phyloP scores from a whole-genome alignment of 2,329 filamentous ascomycete genomes.

The Periconia sp. region DNA sequence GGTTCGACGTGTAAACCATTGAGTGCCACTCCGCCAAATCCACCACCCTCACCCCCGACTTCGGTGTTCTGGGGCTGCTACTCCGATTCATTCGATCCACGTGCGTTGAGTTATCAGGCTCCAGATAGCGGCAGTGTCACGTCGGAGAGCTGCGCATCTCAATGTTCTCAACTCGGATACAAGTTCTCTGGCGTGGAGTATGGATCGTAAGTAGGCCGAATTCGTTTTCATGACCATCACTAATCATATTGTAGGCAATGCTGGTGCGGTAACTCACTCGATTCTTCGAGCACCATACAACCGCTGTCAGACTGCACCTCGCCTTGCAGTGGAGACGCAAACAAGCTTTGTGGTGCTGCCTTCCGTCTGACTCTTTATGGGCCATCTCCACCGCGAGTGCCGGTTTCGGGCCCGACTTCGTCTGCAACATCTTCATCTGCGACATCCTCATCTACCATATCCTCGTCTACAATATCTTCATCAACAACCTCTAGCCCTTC shows the following conservation, averaged over 20 bases:
- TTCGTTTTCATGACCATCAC: neutral
- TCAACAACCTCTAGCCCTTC: constrained; percentile 7
- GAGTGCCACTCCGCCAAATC: neutral
- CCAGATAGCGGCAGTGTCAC: constrained; percentile 18
- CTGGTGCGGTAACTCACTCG: constrained; percentile 21
- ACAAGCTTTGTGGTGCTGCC: constrained; percentile 19
- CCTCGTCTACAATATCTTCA: constrained; percentile 7
- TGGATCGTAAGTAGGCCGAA: constrained; percentile 1
- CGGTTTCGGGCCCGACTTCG: too few relatives aligned
- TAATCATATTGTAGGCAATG: constrained; percentile 10
- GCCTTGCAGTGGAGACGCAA: constrained; percentile 20
- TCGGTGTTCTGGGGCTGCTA: constrained; percentile 26
- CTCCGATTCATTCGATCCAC: constrained; percentile 12
- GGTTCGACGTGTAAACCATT: constrained; percentile 18
- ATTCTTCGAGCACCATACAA: constrained; percentile 12
- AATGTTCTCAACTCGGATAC: constrained; percentile 18
- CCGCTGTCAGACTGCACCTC: constrained; percentile 23
- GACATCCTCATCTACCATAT: constrained; percentile 1
- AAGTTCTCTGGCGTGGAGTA: constrained; percentile 28
- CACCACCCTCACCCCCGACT: constrained; percentile 9
- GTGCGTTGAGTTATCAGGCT: constrained; percentile 17
- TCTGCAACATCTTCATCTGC: neutral
- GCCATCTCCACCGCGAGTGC: too few relatives aligned
- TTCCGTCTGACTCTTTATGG: constrained; percentile 31
- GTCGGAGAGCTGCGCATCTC: constrained; percentile 18